phyloP scores from a whole-genome alignment of 306 rosid genomes.

The Argentina anserina region DNA sequence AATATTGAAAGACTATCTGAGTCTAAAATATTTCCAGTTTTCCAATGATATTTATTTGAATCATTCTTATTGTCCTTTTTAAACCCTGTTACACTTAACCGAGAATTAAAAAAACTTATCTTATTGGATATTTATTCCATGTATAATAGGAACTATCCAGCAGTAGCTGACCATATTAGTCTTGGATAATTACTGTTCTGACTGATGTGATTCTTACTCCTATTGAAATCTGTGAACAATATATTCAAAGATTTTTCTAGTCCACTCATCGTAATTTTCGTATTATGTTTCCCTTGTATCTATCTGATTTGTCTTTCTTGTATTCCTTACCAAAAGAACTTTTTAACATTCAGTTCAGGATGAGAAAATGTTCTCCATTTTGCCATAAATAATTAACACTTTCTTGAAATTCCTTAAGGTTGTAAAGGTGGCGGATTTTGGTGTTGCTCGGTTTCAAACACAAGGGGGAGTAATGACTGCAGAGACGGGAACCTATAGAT shows the following conservation, averaged over 20 bases:
- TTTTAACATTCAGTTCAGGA: neutral
- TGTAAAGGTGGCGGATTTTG: constrained; percentile 99
- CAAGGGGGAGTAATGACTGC: constrained; percentile 99
- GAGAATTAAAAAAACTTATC: neutral
- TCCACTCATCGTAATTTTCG: neutral
- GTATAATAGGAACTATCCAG: neutral
- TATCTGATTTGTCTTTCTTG: neutral
- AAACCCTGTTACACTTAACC: neutral
- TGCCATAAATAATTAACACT: neutral
- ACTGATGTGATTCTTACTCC: neutral
- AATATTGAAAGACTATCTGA: neutral
- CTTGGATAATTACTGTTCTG: neutral
- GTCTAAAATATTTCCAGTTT: too few species aligned
- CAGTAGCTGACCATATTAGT: neutral
- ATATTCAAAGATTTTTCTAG: neutral
- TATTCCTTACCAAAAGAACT: neutral
- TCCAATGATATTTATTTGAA: too few species aligned
- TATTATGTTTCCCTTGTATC: neutral
- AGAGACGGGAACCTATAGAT: constrained; percentile 97
- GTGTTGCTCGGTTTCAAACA: constrained; percentile 91
- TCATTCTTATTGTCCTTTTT: neutral
- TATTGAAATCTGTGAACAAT: neutral
- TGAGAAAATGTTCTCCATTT: neutral
- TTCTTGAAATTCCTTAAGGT: constrained; percentile 38
- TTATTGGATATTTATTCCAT: neutral